Base-by-base conservation (phyloP, 176 grass and related monocot species). In the Ampelocalamus luodianensis region DNA sequence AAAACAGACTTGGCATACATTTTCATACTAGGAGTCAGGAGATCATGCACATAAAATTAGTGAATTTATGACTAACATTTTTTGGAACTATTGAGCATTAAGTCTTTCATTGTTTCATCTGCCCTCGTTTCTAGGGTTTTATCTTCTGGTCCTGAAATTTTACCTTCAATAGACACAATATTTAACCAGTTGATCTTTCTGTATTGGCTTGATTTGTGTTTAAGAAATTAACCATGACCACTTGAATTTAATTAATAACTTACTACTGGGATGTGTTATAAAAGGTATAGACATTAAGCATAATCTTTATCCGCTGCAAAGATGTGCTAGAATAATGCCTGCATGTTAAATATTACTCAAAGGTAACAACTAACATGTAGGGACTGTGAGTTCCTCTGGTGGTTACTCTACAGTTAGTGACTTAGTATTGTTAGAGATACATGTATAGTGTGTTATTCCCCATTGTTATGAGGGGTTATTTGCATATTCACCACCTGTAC, bases 251-350 rank as follows among this genome's bases (percentile, higher is more conserved):
- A 44, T 44, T 29, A 50, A 11, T 51, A 73, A 43, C 17, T 78
- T 78, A 61, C 38, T 43, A 22, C 15, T 72, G 66, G 49, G 50
- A 63, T 86, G 75, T 55, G 14, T 54, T 84, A 58, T 48, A 71
- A 36, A 70, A 85, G 38, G 29, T 36, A 49, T n/a, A 7, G 6
- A n/a, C 42, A 14, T 40, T 78, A 22, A 82, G 64, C 48, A 53
- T 64, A 83, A 78, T 71, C 23, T 73, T 46, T 83, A 81, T 42
- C 37, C 34, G 36, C 17, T 87, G 70, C 53, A 65, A 83, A 55
- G 36, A 71, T 88, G 36, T 32, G 36, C 48, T 66, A 51, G 8
- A 83, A 74, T 44, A 78, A 71, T 73, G 18, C 58, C 20, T 72
- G 66, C 13, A 80, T 64, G 55, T 86, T 86, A 55, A 44, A 79